phyloP scores from a whole-genome alignment of 257 asterid species.

The Nicotiana tomentosiformis region DNA sequence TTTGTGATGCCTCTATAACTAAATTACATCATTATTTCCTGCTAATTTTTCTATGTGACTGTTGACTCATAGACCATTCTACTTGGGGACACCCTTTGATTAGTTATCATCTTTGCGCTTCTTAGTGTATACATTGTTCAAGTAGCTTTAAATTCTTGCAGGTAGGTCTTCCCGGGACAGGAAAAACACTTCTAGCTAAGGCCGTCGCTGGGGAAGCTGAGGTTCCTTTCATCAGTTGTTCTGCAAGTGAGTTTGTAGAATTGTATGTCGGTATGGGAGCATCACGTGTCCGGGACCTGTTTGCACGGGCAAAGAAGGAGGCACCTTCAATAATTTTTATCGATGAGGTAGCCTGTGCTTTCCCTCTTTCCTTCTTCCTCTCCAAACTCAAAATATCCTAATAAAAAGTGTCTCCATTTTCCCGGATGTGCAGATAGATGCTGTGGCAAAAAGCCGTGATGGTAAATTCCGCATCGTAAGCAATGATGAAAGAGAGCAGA shows the following conservation, averaged over 20 bases:
- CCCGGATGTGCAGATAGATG: slow-evolving; percentile 77
- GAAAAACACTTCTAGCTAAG: slow-evolving; percentile 97
- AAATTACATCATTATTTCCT: slow-evolving; percentile 6
- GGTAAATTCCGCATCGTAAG: slow-evolving; percentile 88
- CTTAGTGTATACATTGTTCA: neutral
- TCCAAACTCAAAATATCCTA: neutral
- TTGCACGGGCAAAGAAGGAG: slow-evolving; percentile 96
- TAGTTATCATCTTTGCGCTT: neutral
- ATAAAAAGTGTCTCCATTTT: neutral
- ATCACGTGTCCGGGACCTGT: slow-evolving; percentile 97
- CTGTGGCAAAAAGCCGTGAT: slow-evolving; percentile 99
- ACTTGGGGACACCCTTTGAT: neutral
- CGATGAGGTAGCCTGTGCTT: slow-evolving; percentile 67
- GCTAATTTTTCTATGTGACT: neutral
- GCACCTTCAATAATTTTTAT: slow-evolving; percentile 98
- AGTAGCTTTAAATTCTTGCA: slow-evolving; percentile 28
- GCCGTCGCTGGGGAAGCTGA: slow-evolving; percentile 99
- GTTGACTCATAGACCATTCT: neutral
- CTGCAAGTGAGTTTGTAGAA: slow-evolving; percentile 98
- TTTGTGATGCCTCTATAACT: slow-evolving; percentile 1
- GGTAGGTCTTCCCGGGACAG: slow-evolving; percentile 99
- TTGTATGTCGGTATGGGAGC: slow-evolving; percentile 99
- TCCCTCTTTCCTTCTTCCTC: neutral
- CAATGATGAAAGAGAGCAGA: slow-evolving; percentile 98
- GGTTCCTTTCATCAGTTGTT: slow-evolving; percentile 97